Base-by-base conservation (phyloP, 2,329 filamentous ascomycete species). In the Colletotrichum sp. region DNA sequence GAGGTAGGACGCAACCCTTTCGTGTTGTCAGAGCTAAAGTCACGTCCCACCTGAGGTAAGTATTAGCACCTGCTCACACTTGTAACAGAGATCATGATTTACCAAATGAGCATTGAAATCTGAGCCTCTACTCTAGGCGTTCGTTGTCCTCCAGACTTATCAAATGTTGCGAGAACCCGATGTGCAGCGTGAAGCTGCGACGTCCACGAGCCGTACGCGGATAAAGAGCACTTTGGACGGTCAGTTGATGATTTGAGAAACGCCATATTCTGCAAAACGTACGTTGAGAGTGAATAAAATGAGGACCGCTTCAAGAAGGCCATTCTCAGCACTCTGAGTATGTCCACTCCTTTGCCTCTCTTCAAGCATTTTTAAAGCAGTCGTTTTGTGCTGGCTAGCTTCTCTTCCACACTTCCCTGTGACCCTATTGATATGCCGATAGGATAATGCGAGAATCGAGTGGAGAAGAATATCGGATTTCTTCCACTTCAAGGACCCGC, bases 251-350 rank as follows among this genome's bases (percentile, higher is more conserved):
- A 8, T 55, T 4, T 49, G 65, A 9, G 15, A 62, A 26, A 24
- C 18, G 8, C 18, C 8, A 0, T 2, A 34, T 18, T 10, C 26
- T 4, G 13, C 8, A n/a, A 18, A 6, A 71, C 81, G 66, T 77
- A 82, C 83, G 55, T 85, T 82, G 9, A 84, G 70, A 18, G 82
- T 84, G 72, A 84, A 81, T 8, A 85, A 68, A 8, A 85, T 79
- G 18, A 83, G 60, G 0, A 82, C 78, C 0, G 82, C 81, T 39
- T 84, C 83, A 3, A 85, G 71, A 18, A 81, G 68, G 4, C 67
- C 77, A 0, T 71, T 71, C 18, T 80, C 77, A 2, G 75, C 28
- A 2, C 24, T 60, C 12, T 59, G 55, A 21, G 28, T 52, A 21
- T 63, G 44, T 2, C 24, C 71, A 34, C 64, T 77, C 62, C 26